These are phyloP conservation scores for Fusarium citri DNA, from an alignment of 2,329 filamentous ascomycete genomes.

Conservation along the genomic window DNA sequence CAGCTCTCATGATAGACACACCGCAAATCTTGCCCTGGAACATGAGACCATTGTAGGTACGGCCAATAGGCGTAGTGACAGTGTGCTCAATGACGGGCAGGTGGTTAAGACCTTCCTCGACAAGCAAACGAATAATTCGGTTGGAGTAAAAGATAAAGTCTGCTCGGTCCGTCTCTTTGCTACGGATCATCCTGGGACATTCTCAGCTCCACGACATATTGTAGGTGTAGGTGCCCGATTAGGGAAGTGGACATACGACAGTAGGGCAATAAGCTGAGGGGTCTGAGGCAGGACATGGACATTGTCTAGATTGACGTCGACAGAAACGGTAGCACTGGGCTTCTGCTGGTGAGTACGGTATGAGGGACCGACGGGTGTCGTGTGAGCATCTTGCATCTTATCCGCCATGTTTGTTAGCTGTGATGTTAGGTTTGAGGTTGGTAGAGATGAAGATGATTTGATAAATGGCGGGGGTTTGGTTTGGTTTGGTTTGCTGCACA, in stretches of 20 bases:
- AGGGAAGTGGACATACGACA: slow-evolving; percentile 78
- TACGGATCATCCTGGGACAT: slow-evolving; percentile 87
- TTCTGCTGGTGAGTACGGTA: slow-evolving; percentile 83
- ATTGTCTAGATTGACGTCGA: slow-evolving; percentile 82
- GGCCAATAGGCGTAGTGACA: slow-evolving; percentile 91
- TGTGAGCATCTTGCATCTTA: slow-evolving; percentile 48
- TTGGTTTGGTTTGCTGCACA: slow-evolving; percentile 8
- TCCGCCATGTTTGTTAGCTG: slow-evolving; percentile 47
- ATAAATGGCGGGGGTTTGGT: slow-evolving; percentile 23
- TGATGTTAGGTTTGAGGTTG: slow-evolving; percentile 19
- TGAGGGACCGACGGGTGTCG: slow-evolving; percentile 80
- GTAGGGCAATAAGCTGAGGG: slow-evolving; percentile 93
- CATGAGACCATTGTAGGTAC: slow-evolving; percentile 87
- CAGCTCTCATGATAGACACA: slow-evolving; percentile 97
- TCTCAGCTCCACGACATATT: slow-evolving; percentile 37
- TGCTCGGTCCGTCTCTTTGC: slow-evolving; percentile 87
- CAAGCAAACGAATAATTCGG: slow-evolving; percentile 93
- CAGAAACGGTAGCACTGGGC: slow-evolving; percentile 89
- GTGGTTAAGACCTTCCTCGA: slow-evolving; percentile 97
- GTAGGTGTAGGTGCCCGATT: slow-evolving; percentile 14
- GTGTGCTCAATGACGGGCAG: slow-evolving; percentile 89
- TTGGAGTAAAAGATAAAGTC: slow-evolving; percentile 99
- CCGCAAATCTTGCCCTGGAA: slow-evolving; percentile 99
- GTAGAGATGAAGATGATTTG: not conserved
- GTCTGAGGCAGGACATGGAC: slow-evolving; percentile 92